Evolutionary conservation across 140 eudicot genomes (phyloP).

Genomic region (Eryngium alpinum): DNA sequence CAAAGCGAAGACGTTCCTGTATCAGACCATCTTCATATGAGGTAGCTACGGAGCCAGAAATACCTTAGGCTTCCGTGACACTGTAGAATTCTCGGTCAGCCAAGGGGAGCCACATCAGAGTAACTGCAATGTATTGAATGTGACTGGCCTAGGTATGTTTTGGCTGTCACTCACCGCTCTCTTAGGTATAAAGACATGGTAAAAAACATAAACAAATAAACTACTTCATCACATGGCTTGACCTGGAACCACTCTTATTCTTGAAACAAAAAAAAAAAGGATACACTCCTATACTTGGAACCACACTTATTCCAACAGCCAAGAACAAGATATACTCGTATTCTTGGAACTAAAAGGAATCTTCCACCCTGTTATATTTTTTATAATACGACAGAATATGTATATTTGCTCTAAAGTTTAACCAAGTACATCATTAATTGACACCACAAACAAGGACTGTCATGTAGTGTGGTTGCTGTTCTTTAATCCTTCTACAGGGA

Average conservation of each 20-base stretch:
- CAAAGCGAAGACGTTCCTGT: not conserved
- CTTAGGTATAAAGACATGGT: not conserved
- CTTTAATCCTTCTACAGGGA: too few relatives aligned
- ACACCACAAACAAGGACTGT: not conserved
- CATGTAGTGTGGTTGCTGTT: too few relatives aligned
- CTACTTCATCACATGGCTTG: not conserved
- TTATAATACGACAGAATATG: not conserved
- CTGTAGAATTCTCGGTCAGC: not conserved
- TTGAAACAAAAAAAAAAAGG: too few relatives aligned
- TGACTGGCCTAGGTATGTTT: not conserved
- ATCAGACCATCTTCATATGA: too few relatives aligned
- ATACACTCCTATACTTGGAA: not conserved
- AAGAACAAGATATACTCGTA: not conserved
- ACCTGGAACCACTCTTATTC: too few relatives aligned
- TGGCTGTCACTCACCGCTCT: conserved; percentile 3
- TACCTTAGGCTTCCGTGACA: not conserved
- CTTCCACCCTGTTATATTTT: not conserved
- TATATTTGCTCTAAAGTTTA: not conserved
- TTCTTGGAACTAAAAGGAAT: not conserved
- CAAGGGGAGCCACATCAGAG: not conserved
- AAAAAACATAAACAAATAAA: not conserved
- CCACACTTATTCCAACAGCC: not conserved
- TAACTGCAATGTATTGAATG: not conserved
- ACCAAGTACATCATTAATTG: not conserved
- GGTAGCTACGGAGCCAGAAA: not conserved